Base-by-base conservation (phyloP, 108 stramenopile species). In the Asterionellopsis glacialis region DNA sequence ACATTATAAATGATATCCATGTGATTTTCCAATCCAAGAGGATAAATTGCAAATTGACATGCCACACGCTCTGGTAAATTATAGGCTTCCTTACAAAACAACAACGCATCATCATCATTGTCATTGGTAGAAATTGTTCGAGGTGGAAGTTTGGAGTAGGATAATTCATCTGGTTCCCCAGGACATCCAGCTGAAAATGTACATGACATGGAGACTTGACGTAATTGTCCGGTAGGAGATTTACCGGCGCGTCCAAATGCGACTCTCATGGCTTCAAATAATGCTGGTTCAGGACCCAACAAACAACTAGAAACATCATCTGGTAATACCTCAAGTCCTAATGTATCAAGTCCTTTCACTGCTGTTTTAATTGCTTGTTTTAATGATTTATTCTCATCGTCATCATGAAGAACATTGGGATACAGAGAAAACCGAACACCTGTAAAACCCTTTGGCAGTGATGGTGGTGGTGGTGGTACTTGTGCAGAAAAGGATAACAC, bases 131-230 rank as follows among this genome's bases (percentile, higher is more conserved):
- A n/a, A n/a, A 22, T 14, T 22, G 56, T 57, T 43, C 56, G 38
- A 7, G 56, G 10, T 26, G 52, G 52, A 14, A 21, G 13, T 21
- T 26, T 26, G 11, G 9, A 14, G 9, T 19, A 28, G 56, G 10
- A 43, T 43, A 12, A 9, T 27, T 43, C 23, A 16, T 24, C 9
- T 19, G 19, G 22, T 57, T 57, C 56, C 25, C 24, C 56, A 9
- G 56, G 56, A 43, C 56, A 57, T 19, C 56, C 56, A 7, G 56
- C 56, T 15, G 24, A 57, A 43, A 57, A 57, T 9, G 56, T 57
- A 15, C 56, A 57, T 43, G 22, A 25, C 56, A 57, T 57, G 13
- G 56, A 57, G 19, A 57, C 56, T 10, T 57, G 56, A 12, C 56
- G 24, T 10, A 22, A 22, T 15, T n/a, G 22, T 12, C 10, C 27